Evolutionary conservation across 177 flowering plant species (phyloP).

Genomic region (Vitis hybrid): DNA sequence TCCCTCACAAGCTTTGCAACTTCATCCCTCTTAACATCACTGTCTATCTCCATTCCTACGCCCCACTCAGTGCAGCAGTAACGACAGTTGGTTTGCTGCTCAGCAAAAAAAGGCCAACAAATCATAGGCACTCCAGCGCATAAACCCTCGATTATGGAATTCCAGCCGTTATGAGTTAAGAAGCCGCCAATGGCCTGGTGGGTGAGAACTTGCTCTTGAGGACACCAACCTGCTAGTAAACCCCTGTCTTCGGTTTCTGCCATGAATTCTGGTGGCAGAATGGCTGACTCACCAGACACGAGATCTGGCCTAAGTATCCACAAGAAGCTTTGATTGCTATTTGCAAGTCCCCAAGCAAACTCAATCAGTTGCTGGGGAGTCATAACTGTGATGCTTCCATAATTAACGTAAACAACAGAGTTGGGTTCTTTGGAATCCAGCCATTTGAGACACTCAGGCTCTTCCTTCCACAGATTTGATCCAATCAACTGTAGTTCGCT

Average conservation of each 20-base stretch:
- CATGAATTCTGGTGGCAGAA: slow-evolving; percentile 2
- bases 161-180: too few relatives aligned
- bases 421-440: too few relatives aligned
- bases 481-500: background rate
- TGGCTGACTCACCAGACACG: background rate
- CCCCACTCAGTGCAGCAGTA: slow-evolving; percentile 3
- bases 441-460: background rate
- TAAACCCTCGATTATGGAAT: background rate
- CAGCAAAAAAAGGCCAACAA: slow-evolving; percentile 5
- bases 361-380: background rate
- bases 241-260: slow-evolving; percentile 3
- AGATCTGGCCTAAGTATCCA: slow-evolving; percentile 12
- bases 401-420: too few relatives aligned
- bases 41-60: background rate
- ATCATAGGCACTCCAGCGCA: slow-evolving; percentile 5
- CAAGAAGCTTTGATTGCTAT: slow-evolving; percentile 5
- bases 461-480: background rate
- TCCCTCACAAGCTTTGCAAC: background rate
- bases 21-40: slow-evolving; percentile 6
- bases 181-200: too few relatives aligned
- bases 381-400: background rate
- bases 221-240: slow-evolving; percentile 5
- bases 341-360: slow-evolving; percentile 9
- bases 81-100: background rate
- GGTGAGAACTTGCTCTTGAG: background rate